These are phyloP conservation scores for Thymus quinquecostatus DNA, from an alignment of 257 asterid species.

Conservation along the genomic window DNA sequence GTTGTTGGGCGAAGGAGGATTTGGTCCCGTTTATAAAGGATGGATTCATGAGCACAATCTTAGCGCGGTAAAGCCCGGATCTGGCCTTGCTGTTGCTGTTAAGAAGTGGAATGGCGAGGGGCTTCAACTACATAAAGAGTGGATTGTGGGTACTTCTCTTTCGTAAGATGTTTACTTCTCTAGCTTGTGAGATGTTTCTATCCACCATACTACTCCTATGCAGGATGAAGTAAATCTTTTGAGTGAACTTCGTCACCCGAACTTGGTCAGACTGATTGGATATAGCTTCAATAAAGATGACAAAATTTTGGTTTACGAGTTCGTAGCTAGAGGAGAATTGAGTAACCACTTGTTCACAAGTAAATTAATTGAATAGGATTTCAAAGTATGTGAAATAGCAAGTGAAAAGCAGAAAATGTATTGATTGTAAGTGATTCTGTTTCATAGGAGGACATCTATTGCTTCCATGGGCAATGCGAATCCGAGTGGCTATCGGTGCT, in stretches of 20 bases:
- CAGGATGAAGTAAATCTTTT: slow-evolving; percentile 8
- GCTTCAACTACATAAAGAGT: too few relatives aligned
- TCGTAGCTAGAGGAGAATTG: slow-evolving; percentile 23
- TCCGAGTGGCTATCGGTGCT: slow-evolving; percentile 45
- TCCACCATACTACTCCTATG: background rate
- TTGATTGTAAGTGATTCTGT: background rate
- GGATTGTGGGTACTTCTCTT: too few relatives aligned
- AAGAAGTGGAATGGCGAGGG: background rate
- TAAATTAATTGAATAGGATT: background rate
- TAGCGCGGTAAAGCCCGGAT: background rate
- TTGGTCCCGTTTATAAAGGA: too few relatives aligned
- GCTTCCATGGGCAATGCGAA: slow-evolving; percentile 59
- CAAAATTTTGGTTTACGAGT: slow-evolving; percentile 14
- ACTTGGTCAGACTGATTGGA: background rate
- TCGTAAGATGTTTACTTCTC: background rate
- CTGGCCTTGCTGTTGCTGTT: slow-evolving; percentile 25
- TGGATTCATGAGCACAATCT: too few relatives aligned
- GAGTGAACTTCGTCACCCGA: slow-evolving; percentile 16
- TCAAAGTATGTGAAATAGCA: background rate
- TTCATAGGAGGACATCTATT: slow-evolving; percentile 48
- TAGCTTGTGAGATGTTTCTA: background rate
- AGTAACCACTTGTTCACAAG: slow-evolving; percentile 10
- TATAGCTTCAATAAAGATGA: too few relatives aligned
- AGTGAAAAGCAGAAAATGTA: too few relatives aligned
- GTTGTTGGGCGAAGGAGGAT: too few relatives aligned